A percentile compares a stretch with the other conserved stretches of the same genome.
Conservation (phyloP, 768 basidiomycete species). For the Neoboletus magnificus region DNA sequence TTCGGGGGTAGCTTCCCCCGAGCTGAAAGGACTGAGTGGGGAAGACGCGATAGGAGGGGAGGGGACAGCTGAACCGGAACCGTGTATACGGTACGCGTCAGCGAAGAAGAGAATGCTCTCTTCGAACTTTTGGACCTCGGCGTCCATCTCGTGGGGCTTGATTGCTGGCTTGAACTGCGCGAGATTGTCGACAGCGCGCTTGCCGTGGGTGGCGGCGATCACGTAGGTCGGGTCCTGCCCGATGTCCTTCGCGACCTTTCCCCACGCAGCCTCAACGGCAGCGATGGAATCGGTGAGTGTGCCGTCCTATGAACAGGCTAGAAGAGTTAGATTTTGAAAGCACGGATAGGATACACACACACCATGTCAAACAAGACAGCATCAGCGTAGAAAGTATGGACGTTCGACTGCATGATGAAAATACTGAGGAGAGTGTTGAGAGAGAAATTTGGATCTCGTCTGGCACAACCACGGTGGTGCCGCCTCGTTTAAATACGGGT, state of each 20-base stretch:
- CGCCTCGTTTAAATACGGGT: constrained; percentile 23
- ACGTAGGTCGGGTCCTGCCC: constrained; percentile 64
- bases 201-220: constrained; percentile 75
- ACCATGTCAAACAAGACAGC: constrained; percentile 72
- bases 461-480: background rate
- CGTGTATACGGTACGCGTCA: constrained; percentile 50
- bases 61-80: constrained; percentile 33
- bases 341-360: constrained; percentile 16
- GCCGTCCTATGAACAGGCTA: constrained; percentile 47
- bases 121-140: constrained; percentile 59
- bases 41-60: constrained; percentile 18
- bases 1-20: constrained; percentile 42
- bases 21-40: constrained; percentile 22
- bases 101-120: constrained; percentile 63
- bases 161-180: constrained; percentile 57
- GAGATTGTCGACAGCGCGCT: constrained; percentile 75
- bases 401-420: constrained; percentile 23
- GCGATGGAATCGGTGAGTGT: constrained; percentile 73
- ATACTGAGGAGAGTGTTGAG: background rate
- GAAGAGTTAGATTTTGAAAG: constrained; percentile 23
- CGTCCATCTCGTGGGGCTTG: constrained; percentile 52
- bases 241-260: constrained; percentile 65
- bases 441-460: constrained; percentile 13
- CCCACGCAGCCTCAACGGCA: constrained; percentile 75
- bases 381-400: constrained; percentile 45